These are phyloP conservation scores for Aspergillus puulaauensis DNA, from an alignment of 2,329 filamentous ascomycete species.

Conservation along the genomic window DNA sequence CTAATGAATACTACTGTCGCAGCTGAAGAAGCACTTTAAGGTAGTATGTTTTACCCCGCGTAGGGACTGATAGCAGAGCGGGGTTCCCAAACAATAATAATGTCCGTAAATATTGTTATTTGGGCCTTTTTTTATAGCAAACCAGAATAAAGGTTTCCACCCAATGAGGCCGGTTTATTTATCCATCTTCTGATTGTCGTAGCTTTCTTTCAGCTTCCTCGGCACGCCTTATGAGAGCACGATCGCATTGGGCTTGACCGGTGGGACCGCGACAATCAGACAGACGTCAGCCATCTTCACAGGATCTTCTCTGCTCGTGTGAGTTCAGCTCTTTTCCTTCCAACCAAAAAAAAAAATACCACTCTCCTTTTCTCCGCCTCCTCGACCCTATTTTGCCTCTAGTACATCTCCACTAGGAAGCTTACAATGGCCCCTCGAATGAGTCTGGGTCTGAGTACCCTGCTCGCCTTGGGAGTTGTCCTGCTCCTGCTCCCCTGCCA, in stretches of 20 bases:
- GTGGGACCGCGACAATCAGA: background rate
- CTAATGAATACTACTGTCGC: background rate
- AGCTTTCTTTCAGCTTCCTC: no score
- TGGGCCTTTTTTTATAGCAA: background rate
- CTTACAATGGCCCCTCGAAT: slow-evolving; percentile 16
- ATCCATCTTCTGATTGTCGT: background rate
- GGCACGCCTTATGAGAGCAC: background rate
- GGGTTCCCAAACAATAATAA: background rate
- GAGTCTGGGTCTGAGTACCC: slow-evolving; percentile 28
- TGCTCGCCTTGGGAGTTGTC: slow-evolving; percentile 38
- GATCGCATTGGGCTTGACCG: background rate
- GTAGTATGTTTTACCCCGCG: background rate
- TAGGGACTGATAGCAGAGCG: background rate
- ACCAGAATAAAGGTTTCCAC: background rate
- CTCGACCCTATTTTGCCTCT: background rate
- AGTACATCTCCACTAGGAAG: background rate
- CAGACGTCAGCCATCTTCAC: no score
- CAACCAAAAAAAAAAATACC: background rate
- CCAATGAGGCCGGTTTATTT: background rate
- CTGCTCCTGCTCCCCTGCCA: slow-evolving; percentile 38
- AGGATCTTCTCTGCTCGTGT: background rate
- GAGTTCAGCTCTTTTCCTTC: slow-evolving; percentile 1
- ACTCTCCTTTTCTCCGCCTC: background rate
- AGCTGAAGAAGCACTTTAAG: background rate
- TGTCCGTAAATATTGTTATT: background rate